These are phyloP conservation scores for Mortierella sp. DNA, from an alignment of 371 early-diverging fungal species.

Conservation along the genomic window DNA sequence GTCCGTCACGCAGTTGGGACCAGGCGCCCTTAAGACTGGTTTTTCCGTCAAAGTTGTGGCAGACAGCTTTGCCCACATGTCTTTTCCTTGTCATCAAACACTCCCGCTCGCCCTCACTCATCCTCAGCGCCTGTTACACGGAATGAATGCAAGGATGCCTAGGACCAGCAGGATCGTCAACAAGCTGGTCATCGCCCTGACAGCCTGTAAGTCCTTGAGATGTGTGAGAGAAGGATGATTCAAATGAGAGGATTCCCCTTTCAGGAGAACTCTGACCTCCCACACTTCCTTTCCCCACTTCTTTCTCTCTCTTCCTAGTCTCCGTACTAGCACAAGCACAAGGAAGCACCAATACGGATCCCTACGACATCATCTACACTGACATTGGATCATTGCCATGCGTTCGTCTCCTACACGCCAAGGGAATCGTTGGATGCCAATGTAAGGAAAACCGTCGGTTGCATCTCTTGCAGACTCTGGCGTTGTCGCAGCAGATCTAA, in stretches of 20 bases:
- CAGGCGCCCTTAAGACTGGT: constrained; percentile 23
- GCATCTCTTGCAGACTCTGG: no score
- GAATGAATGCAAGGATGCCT: constrained; percentile 14
- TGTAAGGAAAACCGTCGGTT: constrained; percentile 59
- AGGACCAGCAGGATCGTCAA: constrained; percentile 20
- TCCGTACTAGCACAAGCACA: constrained; percentile 27
- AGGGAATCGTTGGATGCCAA: constrained; percentile 69
- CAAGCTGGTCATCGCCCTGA: constrained; percentile 26
- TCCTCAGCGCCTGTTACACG: not conserved
- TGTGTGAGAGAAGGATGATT: not conserved
- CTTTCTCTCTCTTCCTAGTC: constrained; percentile 9
- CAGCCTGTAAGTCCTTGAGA: constrained; percentile 19
- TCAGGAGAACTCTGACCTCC: not conserved
- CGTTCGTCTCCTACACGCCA: constrained; percentile 68
- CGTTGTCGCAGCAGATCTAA: no score
- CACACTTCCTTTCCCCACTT: not conserved
- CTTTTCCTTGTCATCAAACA: no score
- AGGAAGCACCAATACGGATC: no score
- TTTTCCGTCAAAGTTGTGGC: no score
- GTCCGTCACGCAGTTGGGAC: not conserved
- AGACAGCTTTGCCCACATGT: constrained; percentile 9
- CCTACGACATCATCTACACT: constrained; percentile 64
- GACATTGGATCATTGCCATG: constrained; percentile 67
- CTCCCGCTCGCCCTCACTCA: not conserved
- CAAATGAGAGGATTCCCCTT: no score